Conservation (phyloP, 257 asterid genomes). For the Asclepias syriaca region DNA sequence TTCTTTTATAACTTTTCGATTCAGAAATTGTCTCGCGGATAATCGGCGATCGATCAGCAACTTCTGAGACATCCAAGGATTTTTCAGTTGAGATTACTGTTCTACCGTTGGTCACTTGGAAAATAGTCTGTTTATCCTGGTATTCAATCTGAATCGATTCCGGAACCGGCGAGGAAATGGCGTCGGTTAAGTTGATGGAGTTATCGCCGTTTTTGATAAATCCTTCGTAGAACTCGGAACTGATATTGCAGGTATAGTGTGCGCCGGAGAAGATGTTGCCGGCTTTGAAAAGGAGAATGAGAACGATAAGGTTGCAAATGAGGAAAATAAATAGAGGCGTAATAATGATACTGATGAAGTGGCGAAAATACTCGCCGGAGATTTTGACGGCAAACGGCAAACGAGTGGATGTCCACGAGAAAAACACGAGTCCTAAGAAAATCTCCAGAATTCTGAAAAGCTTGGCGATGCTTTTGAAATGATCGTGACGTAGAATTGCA, state of each 20-base stretch:
- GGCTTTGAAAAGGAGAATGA: slow-evolving; percentile 54
- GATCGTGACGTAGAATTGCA: slow-evolving; percentile 14
- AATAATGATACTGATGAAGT: slow-evolving; percentile 26
- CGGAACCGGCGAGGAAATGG: slow-evolving; percentile 10
- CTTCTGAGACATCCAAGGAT: slow-evolving; percentile 8
- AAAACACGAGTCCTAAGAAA: slow-evolving; percentile 21
- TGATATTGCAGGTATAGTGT: neutral
- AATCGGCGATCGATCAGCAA: neutral
- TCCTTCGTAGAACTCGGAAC: slow-evolving; percentile 19
- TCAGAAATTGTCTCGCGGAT: neutral
- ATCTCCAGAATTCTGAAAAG: slow-evolving; percentile 55
- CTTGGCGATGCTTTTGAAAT: slow-evolving; percentile 36
- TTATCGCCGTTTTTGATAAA: slow-evolving; percentile 19
- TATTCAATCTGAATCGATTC: slow-evolving; percentile 30
- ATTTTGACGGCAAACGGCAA: slow-evolving; percentile 50
- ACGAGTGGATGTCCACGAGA: slow-evolving; percentile 45
- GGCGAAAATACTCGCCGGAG: slow-evolving; percentile 58
- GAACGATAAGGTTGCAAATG: slow-evolving; percentile 53
- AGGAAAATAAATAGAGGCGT: slow-evolving; percentile 63
- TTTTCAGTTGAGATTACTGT: neutral
- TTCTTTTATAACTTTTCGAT: slow-evolving; percentile 16
- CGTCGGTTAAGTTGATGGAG: neutral
- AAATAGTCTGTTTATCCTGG: slow-evolving; percentile 46
- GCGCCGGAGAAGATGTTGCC: slow-evolving; percentile 26
- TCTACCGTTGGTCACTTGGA: slow-evolving; percentile 19